These are phyloP conservation scores for Clarireedia sp. DNA, from an alignment of 2,329 filamentous ascomycete species.

Conservation along the genomic window DNA sequence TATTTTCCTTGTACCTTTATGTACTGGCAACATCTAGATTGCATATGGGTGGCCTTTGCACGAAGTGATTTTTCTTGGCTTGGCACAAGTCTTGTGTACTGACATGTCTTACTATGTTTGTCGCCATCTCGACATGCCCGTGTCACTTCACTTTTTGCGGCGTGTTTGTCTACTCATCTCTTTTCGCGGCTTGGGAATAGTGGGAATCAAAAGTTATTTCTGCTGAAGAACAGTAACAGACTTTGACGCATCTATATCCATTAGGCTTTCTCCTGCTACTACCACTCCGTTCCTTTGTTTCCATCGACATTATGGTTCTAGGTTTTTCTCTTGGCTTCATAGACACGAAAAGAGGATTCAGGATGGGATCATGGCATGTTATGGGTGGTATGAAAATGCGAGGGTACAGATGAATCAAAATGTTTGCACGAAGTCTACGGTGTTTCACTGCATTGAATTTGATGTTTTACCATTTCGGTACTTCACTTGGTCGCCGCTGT, in stretches of 20 bases:
- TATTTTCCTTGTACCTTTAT: not conserved
- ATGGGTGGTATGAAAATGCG: not conserved
- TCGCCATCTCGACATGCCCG: not conserved
- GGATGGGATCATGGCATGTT: not conserved
- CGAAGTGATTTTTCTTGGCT: slow-evolving; percentile 10
- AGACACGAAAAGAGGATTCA: not conserved
- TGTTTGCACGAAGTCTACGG: not conserved
- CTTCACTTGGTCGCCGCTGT: too few relatives aligned
- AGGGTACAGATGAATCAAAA: not conserved
- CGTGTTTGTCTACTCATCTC: not conserved
- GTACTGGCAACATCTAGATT: slow-evolving; percentile 19
- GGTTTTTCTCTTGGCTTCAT: not conserved
- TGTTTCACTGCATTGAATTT: too few relatives aligned
- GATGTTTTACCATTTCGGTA: too few relatives aligned
- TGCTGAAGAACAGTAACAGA: not conserved
- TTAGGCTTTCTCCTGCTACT: not conserved
- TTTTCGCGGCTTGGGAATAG: not conserved
- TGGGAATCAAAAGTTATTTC: slow-evolving; percentile 9
- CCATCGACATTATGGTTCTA: not conserved
- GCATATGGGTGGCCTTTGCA: slow-evolving; percentile 24
- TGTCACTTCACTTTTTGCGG: not conserved
- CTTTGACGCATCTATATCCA: not conserved
- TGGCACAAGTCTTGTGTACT: slow-evolving; percentile 2
- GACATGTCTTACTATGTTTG: slow-evolving; percentile 2
- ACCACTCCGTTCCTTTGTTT: not conserved